Evolutionary conservation across 768 basidiomycete species (phyloP), one percentile per base, ranked within the genome.

Genomic region (Tylopilus rubrobrunneus): DNA sequence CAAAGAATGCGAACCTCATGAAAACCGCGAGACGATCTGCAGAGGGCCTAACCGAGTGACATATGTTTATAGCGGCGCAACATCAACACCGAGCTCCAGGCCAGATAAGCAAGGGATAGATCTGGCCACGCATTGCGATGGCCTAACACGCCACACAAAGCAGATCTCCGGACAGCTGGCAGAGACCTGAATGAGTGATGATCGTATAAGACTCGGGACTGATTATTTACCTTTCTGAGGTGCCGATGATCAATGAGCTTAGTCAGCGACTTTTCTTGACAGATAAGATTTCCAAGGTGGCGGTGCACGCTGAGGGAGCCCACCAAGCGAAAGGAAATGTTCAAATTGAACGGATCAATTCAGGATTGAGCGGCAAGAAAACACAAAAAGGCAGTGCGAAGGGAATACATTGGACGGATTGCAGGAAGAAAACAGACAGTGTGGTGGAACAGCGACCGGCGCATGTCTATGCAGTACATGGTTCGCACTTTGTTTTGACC

Each of bases 401-500:
- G 42, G 33, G 52, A 52, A 17, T 63, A 66, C 57, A 66, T 63
- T 56, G 55, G 37, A 29, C 43, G 45, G 27, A 23, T 31, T 42
- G 52, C 28, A 39, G 37, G 34, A 15, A 11, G 40, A 52, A 34
- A 42, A 56, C 54, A 62, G 36, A 37, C 23, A 27, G 51, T 29
- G 58, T 33, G 44, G 49, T 39, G 33, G 45, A 52, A 53, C 55
- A 52, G 62, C 56, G 59, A 55, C 64, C 53, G 4, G 61, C 55
- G 49, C 57, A 29, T n/a, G 41, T 53, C 53, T 57, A 62, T 44
- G 23, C 49, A 59, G 29, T 53, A 67, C 58, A 58, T 59, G 48
- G 62, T 69, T 81, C 83, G 53, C 74, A 72, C 68, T 81, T 83
- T 7, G 70, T 78, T 68, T 85, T 87, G 47, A 90, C 80, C 86